Percentiles rank a stretch among this genome's conserved stretches.
Conservation (phyloP, 2,329 filamentous ascomycete species). For the Ceratocystis albifundus region DNA sequence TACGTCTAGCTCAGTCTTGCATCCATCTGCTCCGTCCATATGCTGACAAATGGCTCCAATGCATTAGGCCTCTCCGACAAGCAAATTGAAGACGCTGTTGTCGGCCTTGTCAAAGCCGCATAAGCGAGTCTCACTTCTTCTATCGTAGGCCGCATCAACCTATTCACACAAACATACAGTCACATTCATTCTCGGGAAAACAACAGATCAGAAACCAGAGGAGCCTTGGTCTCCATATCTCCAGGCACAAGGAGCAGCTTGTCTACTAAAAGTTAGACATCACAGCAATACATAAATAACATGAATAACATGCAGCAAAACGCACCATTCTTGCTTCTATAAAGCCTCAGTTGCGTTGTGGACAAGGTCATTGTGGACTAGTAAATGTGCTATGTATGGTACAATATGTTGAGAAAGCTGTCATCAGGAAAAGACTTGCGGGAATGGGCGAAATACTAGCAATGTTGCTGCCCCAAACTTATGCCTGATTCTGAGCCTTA, state of each 20-base stretch:
- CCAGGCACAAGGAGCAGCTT: constrained; percentile 1
- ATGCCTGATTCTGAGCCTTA: constrained; percentile 36
- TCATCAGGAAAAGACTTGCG: not conserved
- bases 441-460: not conserved
- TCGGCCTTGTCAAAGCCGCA: constrained; percentile 40
- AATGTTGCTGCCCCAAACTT: not conserved
- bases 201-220: constrained; percentile 3
- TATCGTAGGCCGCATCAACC: not conserved
- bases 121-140: not conserved
- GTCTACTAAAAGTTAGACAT: not conserved
- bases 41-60: not conserved
- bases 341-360: not conserved
- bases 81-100: constrained; percentile 49
- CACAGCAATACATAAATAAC: not conserved
- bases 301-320: not conserved
- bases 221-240: not conserved
- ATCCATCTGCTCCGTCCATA: constrained; percentile 26
- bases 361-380: not conserved
- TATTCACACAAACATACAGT: constrained; percentile 7
- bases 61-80: constrained; percentile 43
- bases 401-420: not conserved
- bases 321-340: not conserved
- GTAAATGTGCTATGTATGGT: not conserved
- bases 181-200: not conserved
- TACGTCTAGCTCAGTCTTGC: constrained; percentile 24